These are phyloP conservation scores for Ogataea pignaliae DNA, from an alignment of 805 yeast genomes.

Conservation along the genomic window DNA sequence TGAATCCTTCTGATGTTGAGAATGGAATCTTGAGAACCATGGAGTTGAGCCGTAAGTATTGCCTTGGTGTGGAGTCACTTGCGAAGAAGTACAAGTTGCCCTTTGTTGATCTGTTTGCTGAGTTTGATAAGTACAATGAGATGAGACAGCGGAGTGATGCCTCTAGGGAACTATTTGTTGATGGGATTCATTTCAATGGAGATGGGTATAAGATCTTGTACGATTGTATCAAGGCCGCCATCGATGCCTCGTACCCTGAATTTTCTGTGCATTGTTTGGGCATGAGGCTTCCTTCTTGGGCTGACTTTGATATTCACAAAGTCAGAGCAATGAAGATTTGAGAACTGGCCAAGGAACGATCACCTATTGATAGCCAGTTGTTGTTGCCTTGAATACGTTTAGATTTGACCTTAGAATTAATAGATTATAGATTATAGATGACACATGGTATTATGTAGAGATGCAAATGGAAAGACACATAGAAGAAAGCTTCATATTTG, in stretches of 20 bases:
- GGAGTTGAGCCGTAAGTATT: constrained; percentile 41
- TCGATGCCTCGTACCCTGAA: constrained; percentile 33
- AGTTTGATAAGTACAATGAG: constrained; percentile 30
- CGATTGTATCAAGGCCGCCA: constrained; percentile 28
- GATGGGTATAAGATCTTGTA: constrained; percentile 35
- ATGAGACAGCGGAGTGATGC: constrained; percentile 12
- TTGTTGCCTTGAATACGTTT: too few species aligned
- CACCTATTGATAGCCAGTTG: too few species aligned
- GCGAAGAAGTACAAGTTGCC: constrained; percentile 47
- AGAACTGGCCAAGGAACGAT: too few species aligned
- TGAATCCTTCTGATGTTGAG: constrained; percentile 28
- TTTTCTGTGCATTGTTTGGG: constrained; percentile 15
- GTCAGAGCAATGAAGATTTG: constrained; percentile 9
- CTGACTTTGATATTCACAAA: constrained; percentile 10
- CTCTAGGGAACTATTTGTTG: constrained; percentile 26
- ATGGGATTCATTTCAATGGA: constrained; percentile 44
- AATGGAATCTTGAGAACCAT: constrained; percentile 39
- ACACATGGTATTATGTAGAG: too few species aligned
- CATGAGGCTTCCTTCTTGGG: constrained; percentile 21
- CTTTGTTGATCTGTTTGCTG: constrained; percentile 50
- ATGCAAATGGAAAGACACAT: too few species aligned
- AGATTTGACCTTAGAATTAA: not conserved
- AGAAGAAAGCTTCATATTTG: too few species aligned
- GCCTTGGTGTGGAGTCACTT: constrained; percentile 43
- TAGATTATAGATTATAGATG: not conserved